Evolutionary conservation across 306 rosid genomes (phyloP).

Genomic region (Nissolia schottii): DNA sequence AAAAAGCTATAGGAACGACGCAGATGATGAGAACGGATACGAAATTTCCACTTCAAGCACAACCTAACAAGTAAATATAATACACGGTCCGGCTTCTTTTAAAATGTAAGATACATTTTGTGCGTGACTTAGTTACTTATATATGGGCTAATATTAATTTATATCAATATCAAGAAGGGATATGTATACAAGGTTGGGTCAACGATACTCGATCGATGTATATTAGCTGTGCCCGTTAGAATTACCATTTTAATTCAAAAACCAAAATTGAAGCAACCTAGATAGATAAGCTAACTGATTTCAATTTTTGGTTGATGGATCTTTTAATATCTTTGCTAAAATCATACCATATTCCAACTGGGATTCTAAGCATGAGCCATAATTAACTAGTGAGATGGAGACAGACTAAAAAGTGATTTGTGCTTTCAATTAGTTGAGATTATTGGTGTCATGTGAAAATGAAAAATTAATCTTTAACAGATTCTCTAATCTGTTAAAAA

Average conservation of each 20-base stretch:
- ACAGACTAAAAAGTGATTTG: neutral
- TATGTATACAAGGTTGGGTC: neutral
- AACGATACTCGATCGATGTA: neutral
- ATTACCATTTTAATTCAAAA: neutral
- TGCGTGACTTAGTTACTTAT: neutral
- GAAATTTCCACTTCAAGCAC: neutral
- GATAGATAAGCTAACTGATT: neutral
- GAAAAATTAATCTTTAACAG: neutral
- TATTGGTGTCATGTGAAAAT: neutral
- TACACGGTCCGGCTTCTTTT: no score
- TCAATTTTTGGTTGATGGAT: neutral
- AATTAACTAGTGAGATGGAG: neutral
- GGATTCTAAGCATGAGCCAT: neutral
- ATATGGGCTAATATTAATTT: neutral
- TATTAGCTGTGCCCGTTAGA: neutral
- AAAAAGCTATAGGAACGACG: neutral
- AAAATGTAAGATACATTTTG: no score
- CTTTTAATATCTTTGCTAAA: neutral
- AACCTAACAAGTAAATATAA: neutral
- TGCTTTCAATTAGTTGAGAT: neutral
- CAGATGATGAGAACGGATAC: neutral
- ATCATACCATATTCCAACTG: neutral
- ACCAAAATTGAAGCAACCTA: neutral
- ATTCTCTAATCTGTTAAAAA: neutral
- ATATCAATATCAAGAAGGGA: neutral